Evolutionary conservation across 2,329 filamentous ascomycete genomes (phyloP).

Genomic region (Colletotrichum simmondsii): DNA sequence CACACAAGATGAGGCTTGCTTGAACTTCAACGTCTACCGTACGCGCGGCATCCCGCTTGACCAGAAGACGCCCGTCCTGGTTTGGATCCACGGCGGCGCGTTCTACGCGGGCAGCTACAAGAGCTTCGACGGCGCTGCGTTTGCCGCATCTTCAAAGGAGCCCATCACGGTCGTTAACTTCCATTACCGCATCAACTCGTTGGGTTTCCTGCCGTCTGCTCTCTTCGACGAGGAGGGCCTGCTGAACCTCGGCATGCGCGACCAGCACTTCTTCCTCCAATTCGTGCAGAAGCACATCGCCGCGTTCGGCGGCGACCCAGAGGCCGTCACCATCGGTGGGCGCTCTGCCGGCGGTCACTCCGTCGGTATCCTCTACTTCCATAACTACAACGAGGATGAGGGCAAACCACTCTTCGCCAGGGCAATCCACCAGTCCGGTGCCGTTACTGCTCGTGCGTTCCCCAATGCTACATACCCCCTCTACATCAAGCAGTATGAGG

Average conservation of each 20-base stretch:
- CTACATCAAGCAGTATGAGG: slow-evolving; percentile 62
- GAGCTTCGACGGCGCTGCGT: slow-evolving; percentile 49
- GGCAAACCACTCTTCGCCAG: slow-evolving; percentile 72
- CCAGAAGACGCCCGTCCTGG: slow-evolving; percentile 49
- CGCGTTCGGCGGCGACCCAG: slow-evolving; percentile 73
- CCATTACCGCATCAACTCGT: slow-evolving; percentile 72
- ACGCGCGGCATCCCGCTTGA: slow-evolving; percentile 45
- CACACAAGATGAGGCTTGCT: slow-evolving; percentile 44
- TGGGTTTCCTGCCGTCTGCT: slow-evolving; percentile 69
- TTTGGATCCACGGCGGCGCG: slow-evolving; percentile 53
- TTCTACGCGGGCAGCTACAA: slow-evolving; percentile 46
- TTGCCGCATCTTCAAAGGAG: slow-evolving; percentile 48
- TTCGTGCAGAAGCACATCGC: slow-evolving; percentile 74
- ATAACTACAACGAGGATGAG: slow-evolving; percentile 70
- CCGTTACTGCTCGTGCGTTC: slow-evolving; percentile 51
- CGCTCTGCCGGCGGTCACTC: slow-evolving; percentile 70
- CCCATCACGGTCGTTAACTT: slow-evolving; percentile 72
- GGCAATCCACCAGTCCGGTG: slow-evolving; percentile 73
- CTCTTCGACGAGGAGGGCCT: slow-evolving; percentile 66
- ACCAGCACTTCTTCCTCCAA: slow-evolving; percentile 69
- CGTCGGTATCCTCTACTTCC: slow-evolving; percentile 69
- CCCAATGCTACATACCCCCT: slow-evolving; percentile 48
- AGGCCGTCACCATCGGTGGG: slow-evolving; percentile 73
- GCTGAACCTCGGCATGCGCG: slow-evolving; percentile 68
- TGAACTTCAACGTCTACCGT: slow-evolving; percentile 54